Base-by-base conservation (phyloP, 257 asterid genomes). In the Avicennia marina region DNA sequence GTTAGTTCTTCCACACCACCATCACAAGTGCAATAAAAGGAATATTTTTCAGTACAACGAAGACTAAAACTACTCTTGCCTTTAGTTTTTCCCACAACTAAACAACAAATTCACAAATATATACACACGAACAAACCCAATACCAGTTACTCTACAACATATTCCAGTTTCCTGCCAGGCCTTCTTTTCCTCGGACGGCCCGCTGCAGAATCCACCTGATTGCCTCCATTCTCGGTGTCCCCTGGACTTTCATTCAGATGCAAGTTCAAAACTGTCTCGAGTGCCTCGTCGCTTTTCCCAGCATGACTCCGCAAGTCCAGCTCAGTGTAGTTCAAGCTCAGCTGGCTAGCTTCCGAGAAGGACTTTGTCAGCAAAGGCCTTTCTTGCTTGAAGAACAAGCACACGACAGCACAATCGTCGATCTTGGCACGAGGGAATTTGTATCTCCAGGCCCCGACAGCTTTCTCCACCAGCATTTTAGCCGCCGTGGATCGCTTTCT, bases 381-480 rank as follows among this genome's bases (percentile, higher is more conserved):
- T 9, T 49, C 79, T 25, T 79, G 73, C 64, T 82, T 90, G 70
- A 90, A 77, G 63, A 84, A 90, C 73, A 90, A 50, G 69, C 86
- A 72, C 11, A 86, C 74, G 4, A 53, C 97, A 0, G 95, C 86
- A 22, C 94, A 86, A 21, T 90, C 96, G 7, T 90, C 97, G 11
- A 79, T 63, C 69, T 75, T 90, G 41, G 94, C 84, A 1, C 80
- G 62, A 0, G 96, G 95, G 64, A 62, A 87, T 26, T 77, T 90
- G 44, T 71, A 40, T 67, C 67, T 80, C 97, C 97, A 90, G 4
- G 94, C 78, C 39, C 78, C 68, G 16, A 70, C 68, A 0, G 96
- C 96, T 15, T 60, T 70, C 27, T 86, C 93, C 9, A 86, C 84
- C 40, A 90, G 57, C 49, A 38, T 26, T 42, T 70, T 75, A 2